These are phyloP conservation scores for Aspergillus fischeri DNA, from an alignment of 2,329 filamentous ascomycete species.

Conservation along the genomic window DNA sequence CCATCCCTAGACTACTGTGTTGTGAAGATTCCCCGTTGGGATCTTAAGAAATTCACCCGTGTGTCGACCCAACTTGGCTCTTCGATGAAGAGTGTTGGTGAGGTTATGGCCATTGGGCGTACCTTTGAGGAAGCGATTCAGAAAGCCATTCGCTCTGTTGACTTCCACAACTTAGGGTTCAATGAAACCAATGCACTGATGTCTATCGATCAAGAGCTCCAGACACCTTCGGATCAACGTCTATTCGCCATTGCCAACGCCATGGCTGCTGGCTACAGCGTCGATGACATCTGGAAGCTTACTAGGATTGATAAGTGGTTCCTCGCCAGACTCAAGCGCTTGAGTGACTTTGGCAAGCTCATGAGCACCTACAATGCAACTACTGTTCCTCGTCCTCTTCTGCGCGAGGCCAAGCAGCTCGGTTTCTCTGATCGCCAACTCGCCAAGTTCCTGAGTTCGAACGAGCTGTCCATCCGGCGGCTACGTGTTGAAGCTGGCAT, in stretches of 20 bases:
- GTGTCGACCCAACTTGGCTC: constrained; percentile 94
- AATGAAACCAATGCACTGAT: constrained; percentile 87
- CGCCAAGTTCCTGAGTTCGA: constrained; percentile 90
- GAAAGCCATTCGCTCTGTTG: constrained; percentile 92
- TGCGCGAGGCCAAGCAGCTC: constrained; percentile 84
- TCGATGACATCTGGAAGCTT: constrained; percentile 97
- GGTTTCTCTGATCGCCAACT: constrained; percentile 94
- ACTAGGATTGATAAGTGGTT: constrained; percentile 99
- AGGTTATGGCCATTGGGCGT: constrained; percentile 96
- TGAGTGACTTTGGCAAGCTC: constrained; percentile 81
- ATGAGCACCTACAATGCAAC: constrained; percentile 69
- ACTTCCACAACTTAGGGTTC: constrained; percentile 93
- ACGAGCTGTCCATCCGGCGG: constrained; percentile 83
- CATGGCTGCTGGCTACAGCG: constrained; percentile 88
- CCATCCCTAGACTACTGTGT: constrained; percentile 97
- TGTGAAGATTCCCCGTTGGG: constrained; percentile 98
- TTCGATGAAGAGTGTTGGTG: constrained; percentile 99
- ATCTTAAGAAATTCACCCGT: constrained; percentile 96
- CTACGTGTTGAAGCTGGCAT: constrained; percentile 82
- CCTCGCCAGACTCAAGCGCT: constrained; percentile 80
- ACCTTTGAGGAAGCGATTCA: constrained; percentile 98
- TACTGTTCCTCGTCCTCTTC: constrained; percentile 58
- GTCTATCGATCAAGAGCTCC: constrained; percentile 92
- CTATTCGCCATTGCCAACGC: constrained; percentile 97
- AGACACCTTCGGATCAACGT: constrained; percentile 95